Evolutionary conservation across 768 basidiomycete genomes (phyloP).

Genomic region (Suillus fuscotomentosus): DNA sequence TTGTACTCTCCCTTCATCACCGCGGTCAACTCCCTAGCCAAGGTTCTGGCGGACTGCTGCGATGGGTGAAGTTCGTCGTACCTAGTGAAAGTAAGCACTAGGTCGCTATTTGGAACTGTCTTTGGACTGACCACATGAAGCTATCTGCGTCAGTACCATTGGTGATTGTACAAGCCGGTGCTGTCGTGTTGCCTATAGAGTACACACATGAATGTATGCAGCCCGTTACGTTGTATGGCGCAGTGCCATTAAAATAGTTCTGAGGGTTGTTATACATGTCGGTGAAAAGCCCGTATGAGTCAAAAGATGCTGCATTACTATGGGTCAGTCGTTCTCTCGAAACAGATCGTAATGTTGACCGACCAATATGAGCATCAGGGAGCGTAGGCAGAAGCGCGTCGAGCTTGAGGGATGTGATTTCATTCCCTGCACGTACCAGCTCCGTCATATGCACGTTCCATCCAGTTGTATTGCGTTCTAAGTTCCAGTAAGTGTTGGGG

Average conservation of each 20-base stretch:
- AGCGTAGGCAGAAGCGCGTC: conserved; percentile 46
- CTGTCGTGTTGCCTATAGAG: conserved; percentile 20
- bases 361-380: conserved; percentile 57
- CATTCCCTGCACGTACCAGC: conserved; percentile 50
- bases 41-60: conserved; percentile 53
- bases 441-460: conserved; percentile 59
- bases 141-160: conserved; percentile 47
- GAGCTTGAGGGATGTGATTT: conserved; percentile 49
- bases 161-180: conserved; percentile 33
- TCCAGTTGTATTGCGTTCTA: conserved; percentile 51
- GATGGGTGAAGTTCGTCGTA: conserved; percentile 60
- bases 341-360: conserved; percentile 11
- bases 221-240: conserved; percentile 57
- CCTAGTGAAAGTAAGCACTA: conserved; percentile 1
- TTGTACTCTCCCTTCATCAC: conserved; percentile 43
- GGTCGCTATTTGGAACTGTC: not conserved
- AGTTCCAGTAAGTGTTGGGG: conserved; percentile 50
- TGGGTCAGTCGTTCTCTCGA: not conserved
- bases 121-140: conserved; percentile 51
- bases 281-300: conserved; percentile 57
- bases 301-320: conserved; percentile 48
- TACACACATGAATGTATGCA: conserved; percentile 49
- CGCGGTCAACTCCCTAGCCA: conserved; percentile 50
- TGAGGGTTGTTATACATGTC: conserved; percentile 55
- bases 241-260: conserved; percentile 62